Evolutionary conservation across 192 early-diverging fungal species (phyloP).

Genomic region (Diversispora epigaea): DNA sequence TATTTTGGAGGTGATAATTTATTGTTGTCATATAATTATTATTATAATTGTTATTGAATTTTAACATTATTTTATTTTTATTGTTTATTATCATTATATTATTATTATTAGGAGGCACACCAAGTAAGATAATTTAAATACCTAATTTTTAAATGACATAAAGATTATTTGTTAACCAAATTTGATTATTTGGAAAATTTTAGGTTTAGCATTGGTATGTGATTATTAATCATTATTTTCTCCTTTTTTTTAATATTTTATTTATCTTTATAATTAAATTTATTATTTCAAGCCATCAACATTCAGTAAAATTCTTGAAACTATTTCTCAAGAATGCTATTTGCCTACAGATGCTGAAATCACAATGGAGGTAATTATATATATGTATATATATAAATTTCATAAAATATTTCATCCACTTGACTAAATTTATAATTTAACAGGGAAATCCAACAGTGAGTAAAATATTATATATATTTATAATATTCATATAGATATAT

Average conservation of each 20-base stretch:
- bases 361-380: slow-evolving; percentile 51
- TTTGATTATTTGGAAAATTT: neutral
- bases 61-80: neutral
- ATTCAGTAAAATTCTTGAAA: slow-evolving; percentile 41
- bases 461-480: neutral
- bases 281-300: slow-evolving; percentile 40
- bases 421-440: neutral
- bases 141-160: neutral
- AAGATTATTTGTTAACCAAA: neutral
- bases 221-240: neutral
- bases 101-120: slow-evolving; percentile 45
- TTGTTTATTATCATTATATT: neutral
- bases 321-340: slow-evolving; percentile 34
- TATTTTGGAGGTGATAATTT: slow-evolving; percentile 51
- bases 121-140: slow-evolving; percentile 44
- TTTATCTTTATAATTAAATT: neutral
- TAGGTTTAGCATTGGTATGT: slow-evolving; percentile 13
- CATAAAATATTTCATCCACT: neutral
- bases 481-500: neutral
- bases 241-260: neutral
- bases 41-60: neutral
- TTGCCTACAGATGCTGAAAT: slow-evolving; percentile 45
- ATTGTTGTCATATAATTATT: slow-evolving; percentile 2
- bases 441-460: slow-evolving; percentile 56
- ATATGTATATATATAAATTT: neutral